Evolutionary conservation across 306 rosid genomes (phyloP).

Genomic region (Vigna radiata): DNA sequence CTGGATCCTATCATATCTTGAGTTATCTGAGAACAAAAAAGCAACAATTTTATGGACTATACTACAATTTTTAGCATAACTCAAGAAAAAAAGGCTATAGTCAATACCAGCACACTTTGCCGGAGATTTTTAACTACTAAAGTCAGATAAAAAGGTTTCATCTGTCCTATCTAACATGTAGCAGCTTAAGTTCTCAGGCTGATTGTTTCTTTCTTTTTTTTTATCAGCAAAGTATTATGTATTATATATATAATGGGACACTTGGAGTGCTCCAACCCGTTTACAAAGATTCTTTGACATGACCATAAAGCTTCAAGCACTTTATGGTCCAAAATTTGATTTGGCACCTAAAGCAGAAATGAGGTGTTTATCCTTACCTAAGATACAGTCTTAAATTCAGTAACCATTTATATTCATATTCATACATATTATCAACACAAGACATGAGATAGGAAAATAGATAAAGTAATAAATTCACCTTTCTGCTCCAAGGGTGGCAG

Average conservation of each 20-base stretch:
- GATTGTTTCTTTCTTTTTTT: not conserved
- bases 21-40: conserved; percentile 59
- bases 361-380: conserved; percentile 25
- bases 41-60: conserved; percentile 29
- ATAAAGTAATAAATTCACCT: conserved; percentile 45
- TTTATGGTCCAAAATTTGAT: conserved; percentile 31
- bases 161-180: conserved; percentile 9
- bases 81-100: conserved; percentile 21
- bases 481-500: conserved; percentile 70
- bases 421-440: conserved; percentile 21
- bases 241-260: no score
- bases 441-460: conserved; percentile 27
- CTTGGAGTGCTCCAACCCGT: no score
- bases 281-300: not conserved
- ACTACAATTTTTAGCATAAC: conserved; percentile 33
- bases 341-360: conserved; percentile 20
- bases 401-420: conserved; percentile 34
- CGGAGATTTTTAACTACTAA: conserved; percentile 1
- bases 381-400: conserved; percentile 20
- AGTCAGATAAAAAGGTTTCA: conserved; percentile 25
- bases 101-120: conserved; percentile 37
- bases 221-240: no score
- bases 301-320: conserved; percentile 32
- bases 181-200: conserved; percentile 25
- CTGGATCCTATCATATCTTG: conserved; percentile 67